phyloP scores from a whole-genome alignment of 2,329 filamentous ascomycete species.

The Aspergillus neotritici region DNA sequence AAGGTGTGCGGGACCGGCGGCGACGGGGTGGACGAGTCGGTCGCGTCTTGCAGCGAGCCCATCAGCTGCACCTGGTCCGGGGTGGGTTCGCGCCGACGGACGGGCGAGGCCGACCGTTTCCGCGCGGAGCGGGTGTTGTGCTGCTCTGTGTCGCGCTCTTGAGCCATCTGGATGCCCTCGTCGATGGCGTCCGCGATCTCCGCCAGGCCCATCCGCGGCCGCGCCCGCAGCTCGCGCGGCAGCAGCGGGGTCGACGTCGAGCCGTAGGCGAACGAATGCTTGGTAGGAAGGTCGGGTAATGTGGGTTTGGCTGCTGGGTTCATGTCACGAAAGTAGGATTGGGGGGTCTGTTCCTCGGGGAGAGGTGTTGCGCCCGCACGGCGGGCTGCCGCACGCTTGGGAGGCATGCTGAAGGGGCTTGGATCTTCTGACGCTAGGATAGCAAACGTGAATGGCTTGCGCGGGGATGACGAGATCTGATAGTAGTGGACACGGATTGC shows the following conservation, averaged over 20 bases:
- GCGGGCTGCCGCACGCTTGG: slow-evolving; percentile 19
- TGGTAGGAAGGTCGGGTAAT: slow-evolving; percentile 35
- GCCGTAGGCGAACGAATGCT: slow-evolving; percentile 39
- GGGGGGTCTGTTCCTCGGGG: slow-evolving; percentile 7
- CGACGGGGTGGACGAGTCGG: slow-evolving; percentile 26
- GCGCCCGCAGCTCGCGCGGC: slow-evolving; percentile 29
- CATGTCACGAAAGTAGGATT: slow-evolving; percentile 11
- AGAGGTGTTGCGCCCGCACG: slow-evolving; percentile 10
- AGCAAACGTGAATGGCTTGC: too few species aligned
- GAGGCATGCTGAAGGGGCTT: slow-evolving; percentile 16
- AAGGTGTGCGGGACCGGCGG: slow-evolving; percentile 31
- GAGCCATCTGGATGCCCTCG: slow-evolving; percentile 21
- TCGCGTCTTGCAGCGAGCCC: slow-evolving; percentile 24
- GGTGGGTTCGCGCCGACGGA: slow-evolving; percentile 28
- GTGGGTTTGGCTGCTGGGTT: slow-evolving; percentile 19
- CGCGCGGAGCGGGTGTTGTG: slow-evolving; percentile 10
- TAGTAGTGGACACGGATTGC: too few species aligned
- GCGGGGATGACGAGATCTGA: too few species aligned
- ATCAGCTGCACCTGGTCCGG: slow-evolving; percentile 31
- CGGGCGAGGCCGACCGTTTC: slow-evolving; percentile 12
- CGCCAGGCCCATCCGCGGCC: slow-evolving; percentile 24
- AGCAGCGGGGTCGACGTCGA: slow-evolving; percentile 31
- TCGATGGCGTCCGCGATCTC: slow-evolving; percentile 34
- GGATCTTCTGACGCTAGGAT: too few species aligned
- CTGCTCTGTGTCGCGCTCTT: slow-evolving; percentile 20